Base-by-base conservation (phyloP, 2,329 filamentous ascomycete species). In the Decorospora gaudefroyi region DNA sequence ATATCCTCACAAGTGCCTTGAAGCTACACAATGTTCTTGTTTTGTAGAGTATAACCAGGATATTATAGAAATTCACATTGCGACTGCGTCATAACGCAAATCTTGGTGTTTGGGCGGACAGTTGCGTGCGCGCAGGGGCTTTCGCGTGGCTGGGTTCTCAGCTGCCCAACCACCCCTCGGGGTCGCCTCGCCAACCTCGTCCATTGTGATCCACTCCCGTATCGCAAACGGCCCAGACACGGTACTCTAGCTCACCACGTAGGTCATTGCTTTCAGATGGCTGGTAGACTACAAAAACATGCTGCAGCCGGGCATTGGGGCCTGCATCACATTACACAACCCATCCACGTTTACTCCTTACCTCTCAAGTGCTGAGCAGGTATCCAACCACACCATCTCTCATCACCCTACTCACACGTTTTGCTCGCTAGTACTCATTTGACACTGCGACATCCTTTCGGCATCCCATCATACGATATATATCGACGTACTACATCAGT, bases 201-300 rank as follows among this genome's bases (percentile, higher is more conserved):
- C 46, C 45, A 61, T 65, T 53, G 52, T 49, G 56, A 47, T 34
- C 65, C 61, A 69, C 63, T 64, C 61, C 45, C 59, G 53, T 36
- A 37, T 48, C 42, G 51, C 49, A 52, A 46, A 18, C 47, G 38
- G 44, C 31, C 31, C 32, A 25, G 38, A 18, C 54, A 46, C 58
- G 58, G 62, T 57, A 56, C 44, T 41, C 42, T 49, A 28, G 44
- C 43, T 53, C 51, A 54, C 57, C 51, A 62, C 55, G 60, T 59
- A 62, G 50, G 53, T 56, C 36, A 32, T 36, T 46, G 49, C 57
- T 59, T 54, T 50, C 48, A 51, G 57, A 69, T 68, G 67, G 67
- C 67, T 69, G 67, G 67, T 43, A 38, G 35, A 44, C 55, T 61
- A 64, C 61, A 62, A 53, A 60, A 58, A 53, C 51, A 57, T 42